These are phyloP conservation scores for Aspergillus piperis DNA, from an alignment of 2,329 filamentous ascomycete species.

Conservation along the genomic window DNA sequence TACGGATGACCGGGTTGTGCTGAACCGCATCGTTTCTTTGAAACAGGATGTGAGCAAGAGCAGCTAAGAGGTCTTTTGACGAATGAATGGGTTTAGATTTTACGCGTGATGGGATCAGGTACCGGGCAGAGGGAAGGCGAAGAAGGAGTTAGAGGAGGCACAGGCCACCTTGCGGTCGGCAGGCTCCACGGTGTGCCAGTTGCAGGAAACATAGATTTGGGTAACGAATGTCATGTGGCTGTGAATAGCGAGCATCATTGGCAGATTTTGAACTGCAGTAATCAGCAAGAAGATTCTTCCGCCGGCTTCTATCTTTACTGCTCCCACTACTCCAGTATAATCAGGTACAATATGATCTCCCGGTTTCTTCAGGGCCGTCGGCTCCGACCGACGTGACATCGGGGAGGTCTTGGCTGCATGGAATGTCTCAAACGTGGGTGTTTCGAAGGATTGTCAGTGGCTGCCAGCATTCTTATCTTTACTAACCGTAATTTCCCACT, in stretches of 20 bases:
- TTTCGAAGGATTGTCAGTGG: background rate
- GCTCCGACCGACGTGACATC: conserved; percentile 5
- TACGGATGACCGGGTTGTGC: conserved; percentile 74
- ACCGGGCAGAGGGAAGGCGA: background rate
- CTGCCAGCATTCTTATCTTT: background rate
- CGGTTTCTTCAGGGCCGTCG: background rate
- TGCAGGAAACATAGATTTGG: background rate
- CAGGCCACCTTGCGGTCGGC: too few species aligned
- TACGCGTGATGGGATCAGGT: background rate
- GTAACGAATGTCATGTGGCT: background rate
- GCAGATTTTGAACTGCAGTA: too few species aligned
- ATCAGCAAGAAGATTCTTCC: too few species aligned
- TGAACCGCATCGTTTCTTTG: conserved; percentile 89
- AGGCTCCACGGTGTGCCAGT: too few species aligned
- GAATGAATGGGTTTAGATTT: background rate
- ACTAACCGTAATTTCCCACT: background rate
- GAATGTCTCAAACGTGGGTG: background rate
- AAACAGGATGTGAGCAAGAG: conserved; percentile 60
- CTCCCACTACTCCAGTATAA: too few species aligned
- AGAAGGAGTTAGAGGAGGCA: too few species aligned
- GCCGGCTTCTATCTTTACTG: too few species aligned
- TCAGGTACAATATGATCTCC: background rate
- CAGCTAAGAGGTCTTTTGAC: background rate
- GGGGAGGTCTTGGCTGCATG: background rate
- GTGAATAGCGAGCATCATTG: background rate